Conservation (phyloP, 441 rosid genomes). For the Eutrema salsugineum region DNA sequence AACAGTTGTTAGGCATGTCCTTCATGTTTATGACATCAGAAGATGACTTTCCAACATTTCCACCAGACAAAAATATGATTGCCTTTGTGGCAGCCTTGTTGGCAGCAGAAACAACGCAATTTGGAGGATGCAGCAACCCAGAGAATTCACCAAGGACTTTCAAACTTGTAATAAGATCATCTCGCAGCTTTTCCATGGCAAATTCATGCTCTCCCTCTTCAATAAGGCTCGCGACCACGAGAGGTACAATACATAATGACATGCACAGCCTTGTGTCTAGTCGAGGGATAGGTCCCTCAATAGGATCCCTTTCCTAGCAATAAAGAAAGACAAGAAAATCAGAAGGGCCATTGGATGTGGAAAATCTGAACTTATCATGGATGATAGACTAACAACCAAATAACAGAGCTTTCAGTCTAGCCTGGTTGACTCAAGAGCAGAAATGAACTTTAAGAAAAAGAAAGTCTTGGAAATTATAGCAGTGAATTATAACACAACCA, state of each 20-base stretch:
- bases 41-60: constrained; percentile 49
- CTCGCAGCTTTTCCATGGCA: constrained; percentile 41
- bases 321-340: neutral
- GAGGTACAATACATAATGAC: constrained; percentile 61
- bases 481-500: neutral
- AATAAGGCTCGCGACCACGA: constrained; percentile 60
- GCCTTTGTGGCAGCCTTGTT: constrained; percentile 74
- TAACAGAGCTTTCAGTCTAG: neutral
- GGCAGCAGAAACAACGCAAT: constrained; percentile 63
- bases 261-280: constrained; percentile 72
- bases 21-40: constrained; percentile 59
- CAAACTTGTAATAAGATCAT: constrained; percentile 64
- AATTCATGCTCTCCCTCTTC: constrained; percentile 50
- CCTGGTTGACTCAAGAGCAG: neutral
- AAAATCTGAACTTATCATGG: neutral
- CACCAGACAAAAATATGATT: constrained; percentile 64
- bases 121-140: constrained; percentile 69
- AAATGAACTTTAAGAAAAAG: neutral
- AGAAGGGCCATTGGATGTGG: constrained; percentile 4
- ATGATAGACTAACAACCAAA: neutral
- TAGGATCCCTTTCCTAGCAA: constrained; percentile 68
- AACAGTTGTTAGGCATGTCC: constrained; percentile 60
- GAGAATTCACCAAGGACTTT: constrained; percentile 67
- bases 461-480: neutral
- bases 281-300: constrained; percentile 75